Percentiles rank a stretch among this genome's conserved stretches.
phyloP scores from a whole-genome alignment of 257 asterid species.

The Dorcoceras hygrometricum region DNA sequence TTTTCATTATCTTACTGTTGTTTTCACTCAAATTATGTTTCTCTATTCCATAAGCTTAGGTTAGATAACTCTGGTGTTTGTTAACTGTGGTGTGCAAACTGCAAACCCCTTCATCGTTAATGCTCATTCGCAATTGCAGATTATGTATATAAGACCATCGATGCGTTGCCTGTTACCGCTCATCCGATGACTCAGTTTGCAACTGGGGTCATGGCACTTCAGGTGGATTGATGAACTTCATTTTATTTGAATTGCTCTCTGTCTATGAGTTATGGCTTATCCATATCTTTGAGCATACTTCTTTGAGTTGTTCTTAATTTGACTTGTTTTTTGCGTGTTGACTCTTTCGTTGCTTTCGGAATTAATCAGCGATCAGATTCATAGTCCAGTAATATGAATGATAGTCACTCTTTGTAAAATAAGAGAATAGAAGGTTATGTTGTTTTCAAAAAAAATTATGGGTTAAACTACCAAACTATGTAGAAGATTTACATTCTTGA shows the following conservation, averaged over 20 bases:
- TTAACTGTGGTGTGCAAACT: neutral
- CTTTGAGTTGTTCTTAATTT: neutral
- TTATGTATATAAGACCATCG: conserved; percentile 77
- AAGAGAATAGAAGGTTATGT: no score
- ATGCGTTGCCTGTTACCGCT: conserved; percentile 71
- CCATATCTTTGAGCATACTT: conserved; percentile 9
- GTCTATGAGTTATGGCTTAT: conserved; percentile 9
- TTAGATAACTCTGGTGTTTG: conserved; percentile 9
- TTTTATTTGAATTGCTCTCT: conserved; percentile 11
- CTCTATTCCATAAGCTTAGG: neutral
- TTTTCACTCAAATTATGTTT: conserved; percentile 8
- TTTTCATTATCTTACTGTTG: conserved; percentile 4
- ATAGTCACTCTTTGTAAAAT: neutral
- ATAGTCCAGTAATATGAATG: neutral
- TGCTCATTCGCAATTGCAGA: conserved; percentile 50
- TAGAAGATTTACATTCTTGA: conserved; percentile 6
- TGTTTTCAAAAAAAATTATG: no score
- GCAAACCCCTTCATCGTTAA: conserved; percentile 10
- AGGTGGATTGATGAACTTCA: conserved; percentile 42
- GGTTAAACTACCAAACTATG: conserved; percentile 4
- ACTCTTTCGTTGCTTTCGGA: neutral
- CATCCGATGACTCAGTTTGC: conserved; percentile 97
- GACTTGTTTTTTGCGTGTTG: no score
- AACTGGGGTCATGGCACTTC: conserved; percentile 98
- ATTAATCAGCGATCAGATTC: neutral